These are phyloP conservation scores for Piper betle DNA, from an alignment of 164 flowering plant species.

Conservation along the genomic window DNA sequence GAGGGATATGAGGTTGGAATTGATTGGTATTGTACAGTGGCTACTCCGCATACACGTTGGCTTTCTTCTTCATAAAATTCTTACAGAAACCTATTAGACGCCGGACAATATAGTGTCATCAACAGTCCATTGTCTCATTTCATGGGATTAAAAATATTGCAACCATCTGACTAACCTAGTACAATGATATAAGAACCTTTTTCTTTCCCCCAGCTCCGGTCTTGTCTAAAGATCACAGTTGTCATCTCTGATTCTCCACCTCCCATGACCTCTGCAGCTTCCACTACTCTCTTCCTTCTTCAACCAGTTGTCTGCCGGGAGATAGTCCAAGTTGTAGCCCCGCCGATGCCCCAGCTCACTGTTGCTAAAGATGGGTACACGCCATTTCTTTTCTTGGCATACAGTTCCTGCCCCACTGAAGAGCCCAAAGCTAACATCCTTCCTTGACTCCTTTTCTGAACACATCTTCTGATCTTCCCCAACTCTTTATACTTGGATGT, in stretches of 20 bases:
- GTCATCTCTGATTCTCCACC: neutral
- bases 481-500: no score
- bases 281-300: neutral
- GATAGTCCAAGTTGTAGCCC: no score
- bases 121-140: neutral
- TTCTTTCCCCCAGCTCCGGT: no score
- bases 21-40: no score
- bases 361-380: no score
- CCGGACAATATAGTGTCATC: neutral
- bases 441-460: neutral
- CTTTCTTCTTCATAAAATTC: neutral
- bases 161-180: neutral
- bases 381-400: no score
- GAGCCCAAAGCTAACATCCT: neutral
- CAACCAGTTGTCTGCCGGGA: neutral
- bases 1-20: no score
- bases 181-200: neutral
- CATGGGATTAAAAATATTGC: neutral
- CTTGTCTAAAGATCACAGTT: neutral
- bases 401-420: no score
- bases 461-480: neutral
- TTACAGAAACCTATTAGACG: neutral
- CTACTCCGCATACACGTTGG: no score
- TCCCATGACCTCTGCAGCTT: neutral
- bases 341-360: no score